Evolutionary conservation across 73 alveolate genomes (phyloP).

Genomic region (Paramecium octaurelia): DNA sequence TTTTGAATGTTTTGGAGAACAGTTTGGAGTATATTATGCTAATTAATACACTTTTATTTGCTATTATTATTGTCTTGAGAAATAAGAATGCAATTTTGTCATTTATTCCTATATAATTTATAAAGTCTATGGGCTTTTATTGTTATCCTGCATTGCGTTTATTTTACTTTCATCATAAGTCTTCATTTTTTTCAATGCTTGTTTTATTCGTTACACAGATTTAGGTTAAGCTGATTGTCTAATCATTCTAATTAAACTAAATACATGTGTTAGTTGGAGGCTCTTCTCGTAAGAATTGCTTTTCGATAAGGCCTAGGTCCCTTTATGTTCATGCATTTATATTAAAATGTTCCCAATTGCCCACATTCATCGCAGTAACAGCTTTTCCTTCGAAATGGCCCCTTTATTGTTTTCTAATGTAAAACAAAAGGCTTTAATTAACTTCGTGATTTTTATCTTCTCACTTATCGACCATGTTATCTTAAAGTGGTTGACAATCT

Average conservation of each 20-base stretch:
- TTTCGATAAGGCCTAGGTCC: background rate
- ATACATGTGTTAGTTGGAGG: background rate
- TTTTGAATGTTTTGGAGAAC: constrained; percentile 12
- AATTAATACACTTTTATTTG: background rate
- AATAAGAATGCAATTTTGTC: background rate
- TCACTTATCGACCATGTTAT: background rate
- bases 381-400: background rate
- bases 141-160: background rate
- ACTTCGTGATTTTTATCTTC: background rate
- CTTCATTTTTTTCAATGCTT: background rate
- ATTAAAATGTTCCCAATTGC: background rate
- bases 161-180: background rate
- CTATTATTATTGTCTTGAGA: background rate
- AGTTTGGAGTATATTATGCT: background rate
- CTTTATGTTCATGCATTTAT: background rate
- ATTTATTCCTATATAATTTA: background rate
- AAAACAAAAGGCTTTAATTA: background rate
- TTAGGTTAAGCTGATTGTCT: background rate
- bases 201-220: background rate
- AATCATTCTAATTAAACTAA: background rate
- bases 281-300: background rate
- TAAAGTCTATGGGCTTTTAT: background rate
- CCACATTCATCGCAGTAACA: constrained; percentile 11
- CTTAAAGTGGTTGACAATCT: background rate
- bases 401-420: background rate